phyloP scores from a whole-genome alignment of 2,329 filamentous ascomycete genomes.

The Stagonosporopsis cucurbitacearum region DNA sequence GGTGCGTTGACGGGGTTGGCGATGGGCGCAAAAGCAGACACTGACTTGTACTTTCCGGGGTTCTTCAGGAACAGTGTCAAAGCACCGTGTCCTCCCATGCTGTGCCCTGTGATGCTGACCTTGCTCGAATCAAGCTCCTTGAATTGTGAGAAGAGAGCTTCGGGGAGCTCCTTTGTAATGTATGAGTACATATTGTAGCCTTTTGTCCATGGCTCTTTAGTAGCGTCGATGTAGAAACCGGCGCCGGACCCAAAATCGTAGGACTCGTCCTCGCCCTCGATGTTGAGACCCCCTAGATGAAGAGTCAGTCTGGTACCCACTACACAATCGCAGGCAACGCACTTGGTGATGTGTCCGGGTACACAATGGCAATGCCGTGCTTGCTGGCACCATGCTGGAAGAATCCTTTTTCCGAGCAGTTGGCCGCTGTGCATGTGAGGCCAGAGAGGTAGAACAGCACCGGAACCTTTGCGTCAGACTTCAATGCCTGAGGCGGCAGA shows the following conservation, averaged over 20 bases:
- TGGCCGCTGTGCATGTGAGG: conserved; percentile 91
- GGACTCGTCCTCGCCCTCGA: conserved; percentile 82
- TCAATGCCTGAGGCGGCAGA: conserved; percentile 75
- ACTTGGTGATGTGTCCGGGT: conserved; percentile 94
- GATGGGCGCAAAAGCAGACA: conserved; percentile 90
- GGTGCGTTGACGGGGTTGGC: conserved; percentile 83
- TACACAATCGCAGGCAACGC: conserved; percentile 34
- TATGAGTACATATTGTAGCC: conserved; percentile 97
- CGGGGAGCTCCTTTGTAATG: conserved; percentile 85
- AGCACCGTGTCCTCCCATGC: conserved; percentile 96
- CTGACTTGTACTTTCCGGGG: conserved; percentile 85
- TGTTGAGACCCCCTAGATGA: conserved; percentile 70
- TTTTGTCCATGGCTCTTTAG: conserved; percentile 71
- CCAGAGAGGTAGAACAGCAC: conserved; percentile 93
- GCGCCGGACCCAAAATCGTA: conserved; percentile 94
- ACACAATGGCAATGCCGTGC: conserved; percentile 88
- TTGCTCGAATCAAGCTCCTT: conserved; percentile 70
- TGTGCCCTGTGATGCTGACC: conserved; percentile 89
- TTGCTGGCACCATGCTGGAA: conserved; percentile 82
- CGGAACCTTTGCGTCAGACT: conserved; percentile 68
- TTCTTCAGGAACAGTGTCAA: conserved; percentile 91
- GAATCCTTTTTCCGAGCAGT: conserved; percentile 80
- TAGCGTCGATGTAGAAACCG: conserved; percentile 93
- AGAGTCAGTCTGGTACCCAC: conserved; percentile 23
- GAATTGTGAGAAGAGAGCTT: conserved; percentile 74